These are phyloP conservation scores for Solanum tarijense DNA, from an alignment of 257 asterid genomes.

Conservation along the genomic window DNA sequence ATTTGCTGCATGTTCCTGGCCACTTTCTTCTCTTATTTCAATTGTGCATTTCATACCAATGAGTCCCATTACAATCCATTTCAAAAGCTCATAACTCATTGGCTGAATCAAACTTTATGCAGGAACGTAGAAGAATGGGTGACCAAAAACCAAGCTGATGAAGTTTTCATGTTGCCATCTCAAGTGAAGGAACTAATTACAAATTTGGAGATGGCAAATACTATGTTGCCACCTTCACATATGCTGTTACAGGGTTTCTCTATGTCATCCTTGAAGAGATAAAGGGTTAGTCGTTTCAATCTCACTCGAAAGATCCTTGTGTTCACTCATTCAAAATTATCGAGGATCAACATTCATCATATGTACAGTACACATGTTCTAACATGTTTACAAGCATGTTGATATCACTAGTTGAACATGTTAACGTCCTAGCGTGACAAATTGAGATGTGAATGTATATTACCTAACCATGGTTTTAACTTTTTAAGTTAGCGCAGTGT, in stretches of 20 bases:
- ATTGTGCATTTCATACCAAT: background rate
- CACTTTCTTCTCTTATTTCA: background rate
- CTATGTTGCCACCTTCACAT: conserved; percentile 52
- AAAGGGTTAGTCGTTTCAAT: background rate
- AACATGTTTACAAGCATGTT: background rate
- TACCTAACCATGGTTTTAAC: background rate
- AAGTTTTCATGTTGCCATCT: conserved; percentile 74
- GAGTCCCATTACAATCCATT: background rate
- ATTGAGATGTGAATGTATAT: background rate
- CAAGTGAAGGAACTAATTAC: conserved; percentile 48
- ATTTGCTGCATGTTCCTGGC: background rate
- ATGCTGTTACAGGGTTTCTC: conserved; percentile 46
- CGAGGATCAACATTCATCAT: background rate
- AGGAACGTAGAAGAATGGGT: conserved; percentile 56
- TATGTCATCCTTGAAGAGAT: conserved; percentile 61
- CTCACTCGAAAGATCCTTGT: background rate
- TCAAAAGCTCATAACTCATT: background rate
- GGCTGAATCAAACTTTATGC: conserved; percentile 6
- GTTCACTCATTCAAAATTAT: background rate
- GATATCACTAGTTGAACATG: background rate
- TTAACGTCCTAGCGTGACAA: background rate
- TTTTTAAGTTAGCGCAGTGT: background rate
- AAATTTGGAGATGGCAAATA: conserved; percentile 42
- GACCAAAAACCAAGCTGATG: conserved; percentile 63
- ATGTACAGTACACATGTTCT: background rate